These are phyloP conservation scores for Termitomyces sp. DNA, from an alignment of 768 basidiomycete genomes.

Conservation along the genomic window DNA sequence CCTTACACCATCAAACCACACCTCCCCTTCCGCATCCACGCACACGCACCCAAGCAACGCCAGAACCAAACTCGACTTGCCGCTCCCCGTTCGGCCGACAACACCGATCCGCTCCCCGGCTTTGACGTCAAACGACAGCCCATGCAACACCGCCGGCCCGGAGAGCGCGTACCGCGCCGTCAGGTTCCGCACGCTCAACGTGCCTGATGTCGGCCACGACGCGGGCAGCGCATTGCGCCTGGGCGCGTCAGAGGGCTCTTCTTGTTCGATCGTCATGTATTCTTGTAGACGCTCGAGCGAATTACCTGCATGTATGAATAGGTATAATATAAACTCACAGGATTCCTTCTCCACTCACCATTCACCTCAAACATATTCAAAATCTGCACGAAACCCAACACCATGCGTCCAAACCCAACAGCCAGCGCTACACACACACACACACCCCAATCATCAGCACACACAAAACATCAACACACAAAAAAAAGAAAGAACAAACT, in stretches of 20 bases:
- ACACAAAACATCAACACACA: too few relatives aligned
- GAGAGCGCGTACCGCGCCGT: conserved; percentile 46
- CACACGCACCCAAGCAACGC: conserved; percentile 51
- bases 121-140: conserved; percentile 40
- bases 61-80: conserved; percentile 45
- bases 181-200: conserved; percentile 1
- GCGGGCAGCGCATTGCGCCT: conserved; percentile 52
- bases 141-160: conserved; percentile 18
- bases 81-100: conserved; percentile 13
- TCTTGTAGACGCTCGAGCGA: conserved; percentile 64
- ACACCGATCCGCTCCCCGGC: conserved; percentile 54
- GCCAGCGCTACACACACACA: background rate
- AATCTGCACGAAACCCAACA: conserved; percentile 38
- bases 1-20: conserved; percentile 48
- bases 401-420: conserved; percentile 48
- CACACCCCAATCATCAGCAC: background rate
- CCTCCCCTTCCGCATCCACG: conserved; percentile 46
- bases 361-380: conserved; percentile 38
- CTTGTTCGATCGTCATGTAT: conserved; percentile 53
- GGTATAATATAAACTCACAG: too few relatives aligned
- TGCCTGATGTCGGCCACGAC: conserved; percentile 46
- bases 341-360: conserved; percentile 22
- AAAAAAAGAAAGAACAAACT: background rate
- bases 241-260: conserved; percentile 35
- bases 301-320: too few relatives aligned